Base-by-base conservation (phyloP, 805 yeast genomes). In the Cyberlindnera euphorbiiphila region DNA sequence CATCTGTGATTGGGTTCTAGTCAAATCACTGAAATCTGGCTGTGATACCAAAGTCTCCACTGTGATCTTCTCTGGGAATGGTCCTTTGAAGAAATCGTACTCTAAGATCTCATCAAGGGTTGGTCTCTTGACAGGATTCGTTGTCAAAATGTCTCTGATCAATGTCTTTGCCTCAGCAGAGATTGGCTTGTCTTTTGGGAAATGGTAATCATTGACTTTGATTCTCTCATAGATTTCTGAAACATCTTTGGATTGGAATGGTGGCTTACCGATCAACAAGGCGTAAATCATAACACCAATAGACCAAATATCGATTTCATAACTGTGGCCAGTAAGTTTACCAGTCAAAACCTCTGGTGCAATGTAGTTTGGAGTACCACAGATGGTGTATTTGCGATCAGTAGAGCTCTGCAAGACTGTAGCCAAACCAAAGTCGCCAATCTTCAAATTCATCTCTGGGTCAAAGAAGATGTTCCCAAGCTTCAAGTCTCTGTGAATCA, bases 391-490 rank as follows among this genome's bases (percentile, higher is more conserved):
- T 56, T 91, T 87, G 48, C 91, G 78, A 34, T 85, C 85, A 41
- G 72, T 73, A 21, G 73, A 68, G 16, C 76, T 68, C 29, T 83
- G 84, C 45, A 93, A 71, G n/a, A 86, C 83, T 1, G 97, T 88
- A n/a, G 99, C 99, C 43, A 93, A 72, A 22, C 99, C 99, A 65
- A 93, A 93, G 62, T 93, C 99, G 47, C 99, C 98, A 45, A 93
- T 84, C 60, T 93, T 93, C 56, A 91, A 73, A 61, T 88, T 86
- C 95, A 91, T 93, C 32, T 85, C 74, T 9, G 87, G 85, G 60
- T 93, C 98, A 51, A 93, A 82, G 62, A 93, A 91, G 47, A 93
- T 87, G 61, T 93, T 93, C 20, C 98, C 98, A 40, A 94, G 75
- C 65, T 93, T 93, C 59, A 93, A 72, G 62, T 93, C 99, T 63